Evolutionary conservation across 2,329 filamentous ascomycete genomes (phyloP), one percentile per base, ranked within the genome.

Genomic region (Paracorniculantispora psalliotae): DNA sequence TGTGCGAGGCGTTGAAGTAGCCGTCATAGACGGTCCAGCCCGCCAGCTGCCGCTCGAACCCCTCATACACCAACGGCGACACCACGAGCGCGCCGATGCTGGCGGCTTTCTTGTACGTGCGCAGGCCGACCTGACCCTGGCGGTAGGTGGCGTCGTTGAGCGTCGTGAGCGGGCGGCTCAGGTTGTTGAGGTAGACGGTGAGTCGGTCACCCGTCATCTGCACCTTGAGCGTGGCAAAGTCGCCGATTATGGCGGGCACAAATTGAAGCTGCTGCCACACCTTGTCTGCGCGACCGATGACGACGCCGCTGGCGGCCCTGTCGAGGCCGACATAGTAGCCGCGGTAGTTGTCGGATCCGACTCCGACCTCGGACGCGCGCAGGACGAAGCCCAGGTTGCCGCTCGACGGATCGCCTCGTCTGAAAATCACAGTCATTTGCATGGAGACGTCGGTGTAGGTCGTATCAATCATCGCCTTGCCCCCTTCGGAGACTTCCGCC

Each of bases 241-340:
- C 26, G 28, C 7, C 6, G 19, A 50, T 37, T 3, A 26, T 19
- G 47, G 47, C 47, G 8, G 26, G 25, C 15, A 35, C 47, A 50
- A 50, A 50, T 10, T 19, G 26, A 23, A 50, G 47, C 15, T 50
- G 47, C 17, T 7, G 19, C 47, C 47, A 50, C 26, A 3, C 25
- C 47, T 50, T 50, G 26, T 50, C 47, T 7, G 47, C 13, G 47
- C 47, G 47, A 26, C 47, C 47, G n/a, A 50, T 50, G 47, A 50
- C 47, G 28, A 50, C 25, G 30, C 47, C 47, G 17, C 47, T 26
- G 26, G 10, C 47, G 17, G 47, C 47, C 47, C n/a, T 50, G 30
- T 50, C 47, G 47, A 50, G 17, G 30, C 47, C 47, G 30, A 50
- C 47, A 50, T 50, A 50, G 28, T 50, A 50, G n/a, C 47, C 47